Evolutionary conservation across 768 basidiomycete species (phyloP), one percentile per base, ranked within the genome.

Genomic region (Lanmaoa rubissima): DNA sequence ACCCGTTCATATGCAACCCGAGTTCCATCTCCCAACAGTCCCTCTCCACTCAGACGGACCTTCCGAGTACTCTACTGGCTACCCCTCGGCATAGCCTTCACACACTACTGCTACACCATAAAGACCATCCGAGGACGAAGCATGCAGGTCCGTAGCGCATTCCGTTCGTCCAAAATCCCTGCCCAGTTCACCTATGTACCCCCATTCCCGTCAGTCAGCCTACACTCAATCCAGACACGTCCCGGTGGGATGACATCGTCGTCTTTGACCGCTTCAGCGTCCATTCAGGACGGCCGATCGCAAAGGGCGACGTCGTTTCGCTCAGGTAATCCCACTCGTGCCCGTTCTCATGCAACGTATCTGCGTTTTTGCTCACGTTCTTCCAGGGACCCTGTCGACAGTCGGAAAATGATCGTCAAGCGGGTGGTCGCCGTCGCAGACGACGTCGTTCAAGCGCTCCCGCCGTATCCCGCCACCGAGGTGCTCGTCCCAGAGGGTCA

Each of bases 211-310:
- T 65, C 75, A 85, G 83, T 79, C 68, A 79, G 78, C 79, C 89
- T 32, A 88, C 86, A 34, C 76, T 91, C 54, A 91, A 90, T 66
- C 89, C 89, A 35, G 82, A 90, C 66, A 76, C 78, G 5, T 90
- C 87, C 2, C 11, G 53, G 9, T 82, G 76, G 77, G 76, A 77
- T 58, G 89, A 91, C 64, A 67, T 87, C 36, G 86, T 78, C 16
- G 58, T 90, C 19, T 90, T 89, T 63, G 81, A 86, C 69, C 79
- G 82, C 7, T 67, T 75, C 59, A 75, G 78, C 1, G 63, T 81
- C 5, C 71, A 71, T 42, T 58, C 65, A 1, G 67, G 74, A 5
- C 52, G 60, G 24, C 71, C 73, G 7, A 79, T 78, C 64, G 53
- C 71, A 19, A 78, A 82, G 58, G 86, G 83, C 10, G 89, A 90